Conservation (phyloP, 139 green algal genomes). For the Ettlia oleoabundans region DNA sequence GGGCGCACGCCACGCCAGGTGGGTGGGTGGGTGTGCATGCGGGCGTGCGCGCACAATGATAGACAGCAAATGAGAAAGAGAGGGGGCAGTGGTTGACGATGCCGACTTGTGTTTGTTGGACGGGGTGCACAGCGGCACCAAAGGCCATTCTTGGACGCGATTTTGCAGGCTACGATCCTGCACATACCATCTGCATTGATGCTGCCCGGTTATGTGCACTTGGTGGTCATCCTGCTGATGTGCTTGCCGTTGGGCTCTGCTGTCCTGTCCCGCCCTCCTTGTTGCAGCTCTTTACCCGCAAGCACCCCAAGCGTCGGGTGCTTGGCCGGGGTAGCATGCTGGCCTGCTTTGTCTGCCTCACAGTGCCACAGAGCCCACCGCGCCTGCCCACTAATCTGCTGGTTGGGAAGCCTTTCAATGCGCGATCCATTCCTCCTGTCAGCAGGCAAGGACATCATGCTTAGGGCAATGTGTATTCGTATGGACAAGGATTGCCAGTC, state of each 20-base stretch:
- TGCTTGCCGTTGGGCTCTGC: neutral
- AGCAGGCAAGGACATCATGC: neutral
- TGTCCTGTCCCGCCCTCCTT: neutral
- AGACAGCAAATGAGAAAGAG: no score
- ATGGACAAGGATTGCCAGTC: neutral
- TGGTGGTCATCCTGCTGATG: no score
- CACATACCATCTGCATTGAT: no score
- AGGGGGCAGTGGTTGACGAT: no score
- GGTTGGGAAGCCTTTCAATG: neutral
- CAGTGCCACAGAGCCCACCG: neutral
- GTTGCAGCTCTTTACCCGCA: slow-evolving; percentile 40
- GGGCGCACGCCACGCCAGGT: slow-evolving; percentile 70
- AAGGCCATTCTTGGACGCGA: no score
- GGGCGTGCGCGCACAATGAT: slow-evolving; percentile 32
- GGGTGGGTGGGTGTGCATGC: slow-evolving; percentile 21
- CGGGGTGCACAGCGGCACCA: no score
- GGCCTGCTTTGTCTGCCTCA: slow-evolving; percentile 21
- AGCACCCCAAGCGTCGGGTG: slow-evolving; percentile 35
- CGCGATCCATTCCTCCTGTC: slow-evolving; percentile 15
- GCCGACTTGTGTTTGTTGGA: no score
- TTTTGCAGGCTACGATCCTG: no score
- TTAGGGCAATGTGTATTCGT: neutral
- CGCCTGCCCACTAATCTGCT: slow-evolving; percentile 10
- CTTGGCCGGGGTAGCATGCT: slow-evolving; percentile 13
- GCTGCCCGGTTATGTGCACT: neutral